A percentile compares a stretch with the other conserved stretches of the same genome.
Conservation (phyloP, 768 basidiomycete species). For the Suillus plorans region DNA sequence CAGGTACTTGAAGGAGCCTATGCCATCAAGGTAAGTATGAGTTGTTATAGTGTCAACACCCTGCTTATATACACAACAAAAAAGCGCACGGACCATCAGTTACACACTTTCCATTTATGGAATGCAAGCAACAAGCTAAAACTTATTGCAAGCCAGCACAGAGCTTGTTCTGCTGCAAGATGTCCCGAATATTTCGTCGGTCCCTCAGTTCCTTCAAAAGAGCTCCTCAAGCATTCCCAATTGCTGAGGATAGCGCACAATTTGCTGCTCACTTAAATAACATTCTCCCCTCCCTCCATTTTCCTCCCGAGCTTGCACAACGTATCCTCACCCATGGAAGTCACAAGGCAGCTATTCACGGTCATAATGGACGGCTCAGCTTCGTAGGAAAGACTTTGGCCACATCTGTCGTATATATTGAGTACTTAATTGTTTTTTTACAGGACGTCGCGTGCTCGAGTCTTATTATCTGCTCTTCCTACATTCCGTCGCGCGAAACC, state of each 20-base stretch:
- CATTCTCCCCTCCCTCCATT: constrained; percentile 64
- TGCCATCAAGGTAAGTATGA: constrained; percentile 71
- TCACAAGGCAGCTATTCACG: constrained; percentile 60
- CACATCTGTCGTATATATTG: not conserved
- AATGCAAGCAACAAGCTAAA: not conserved
- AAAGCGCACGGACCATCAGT: constrained; percentile 25
- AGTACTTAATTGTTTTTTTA: not conserved
- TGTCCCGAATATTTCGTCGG: constrained; percentile 4
- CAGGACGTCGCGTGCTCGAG: constrained; percentile 77
- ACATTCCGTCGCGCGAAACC: constrained; percentile 49
- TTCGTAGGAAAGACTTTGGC: constrained; percentile 63
- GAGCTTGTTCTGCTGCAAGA: not conserved
- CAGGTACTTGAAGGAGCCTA: constrained; percentile 51
- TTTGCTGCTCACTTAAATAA: constrained; percentile 58
- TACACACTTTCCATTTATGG: not conserved
- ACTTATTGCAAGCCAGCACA: not conserved
- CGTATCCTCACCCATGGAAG: constrained; percentile 79
- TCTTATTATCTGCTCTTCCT: constrained; percentile 75
- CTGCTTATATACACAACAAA: constrained; percentile 10
- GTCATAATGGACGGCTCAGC: constrained; percentile 70
- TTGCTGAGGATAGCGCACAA: constrained; percentile 18
- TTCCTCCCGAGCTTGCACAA: constrained; percentile 67
- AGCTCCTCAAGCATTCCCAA: not conserved
- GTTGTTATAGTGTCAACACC: fast-evolving
- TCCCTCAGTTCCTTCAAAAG: constrained; percentile 1